Evolutionary conservation across 768 basidiomycete species (phyloP).

Genomic region (Suillus subalutaceus): DNA sequence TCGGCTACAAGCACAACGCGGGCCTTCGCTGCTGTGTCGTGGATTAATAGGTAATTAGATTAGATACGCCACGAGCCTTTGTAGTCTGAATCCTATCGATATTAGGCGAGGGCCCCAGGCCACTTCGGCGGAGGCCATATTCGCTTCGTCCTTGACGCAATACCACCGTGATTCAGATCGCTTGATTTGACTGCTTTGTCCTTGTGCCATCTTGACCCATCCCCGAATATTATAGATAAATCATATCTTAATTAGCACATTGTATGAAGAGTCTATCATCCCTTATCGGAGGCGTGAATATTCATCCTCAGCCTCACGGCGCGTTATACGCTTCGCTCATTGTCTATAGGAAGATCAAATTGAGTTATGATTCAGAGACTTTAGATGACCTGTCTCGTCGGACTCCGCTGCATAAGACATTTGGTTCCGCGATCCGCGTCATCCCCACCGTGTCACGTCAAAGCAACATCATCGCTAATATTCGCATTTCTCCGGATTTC

Average conservation of each 20-base stretch:
- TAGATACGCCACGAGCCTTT: background rate
- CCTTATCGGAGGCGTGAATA: background rate
- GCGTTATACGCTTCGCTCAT: background rate
- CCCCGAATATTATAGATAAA: background rate
- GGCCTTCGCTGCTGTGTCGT: background rate
- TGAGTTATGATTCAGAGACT: background rate
- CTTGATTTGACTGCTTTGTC: background rate
- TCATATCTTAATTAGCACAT: background rate
- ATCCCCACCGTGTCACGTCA: background rate
- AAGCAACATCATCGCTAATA: background rate
- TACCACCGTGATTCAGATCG: background rate
- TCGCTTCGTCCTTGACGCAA: background rate
- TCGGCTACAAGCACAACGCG: background rate
- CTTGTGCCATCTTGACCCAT: background rate
- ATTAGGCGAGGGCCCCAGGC: background rate
- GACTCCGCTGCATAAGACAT: background rate
- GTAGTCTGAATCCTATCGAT: background rate
- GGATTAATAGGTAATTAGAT: slow-evolving; percentile 4
- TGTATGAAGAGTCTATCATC: background rate
- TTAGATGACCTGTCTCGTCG: background rate
- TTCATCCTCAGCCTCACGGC: background rate
- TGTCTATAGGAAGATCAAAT: background rate
- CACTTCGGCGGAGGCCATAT: background rate
- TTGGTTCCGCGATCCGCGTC: background rate
- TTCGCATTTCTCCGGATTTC: slow-evolving; percentile 2